phyloP scores from a whole-genome alignment of 768 basidiomycete genomes.

The Pisolithus microcarpus region DNA sequence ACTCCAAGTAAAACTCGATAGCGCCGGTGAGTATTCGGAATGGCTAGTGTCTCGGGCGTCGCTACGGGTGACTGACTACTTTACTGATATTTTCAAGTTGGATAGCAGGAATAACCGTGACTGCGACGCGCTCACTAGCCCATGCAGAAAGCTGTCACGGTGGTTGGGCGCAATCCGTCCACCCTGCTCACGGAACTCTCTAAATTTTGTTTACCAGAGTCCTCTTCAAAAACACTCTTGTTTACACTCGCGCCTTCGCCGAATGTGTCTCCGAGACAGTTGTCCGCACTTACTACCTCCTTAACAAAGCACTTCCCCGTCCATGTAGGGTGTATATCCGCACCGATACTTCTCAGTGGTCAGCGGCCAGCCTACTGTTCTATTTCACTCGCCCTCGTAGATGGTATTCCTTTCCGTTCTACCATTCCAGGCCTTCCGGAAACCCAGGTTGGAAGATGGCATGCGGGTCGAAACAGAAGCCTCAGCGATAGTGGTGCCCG shows the following conservation, averaged over 20 bases:
- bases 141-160: not conserved
- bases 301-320: constrained; percentile 35
- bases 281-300: constrained; percentile 34
- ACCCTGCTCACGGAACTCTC: not conserved
- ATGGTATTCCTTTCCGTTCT: constrained; percentile 52
- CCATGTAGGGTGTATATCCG: constrained; percentile 59
- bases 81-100: no score
- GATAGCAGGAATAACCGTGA: no score
- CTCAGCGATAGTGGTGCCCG: not conserved
- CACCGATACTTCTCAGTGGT: constrained; percentile 32
- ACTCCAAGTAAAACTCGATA: no score
- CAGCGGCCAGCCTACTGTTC: constrained; percentile 42
- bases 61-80: no score
- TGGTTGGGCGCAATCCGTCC: not conserved
- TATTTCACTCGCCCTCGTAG: constrained; percentile 43
- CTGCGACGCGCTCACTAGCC: no score
- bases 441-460: constrained; percentile 67
- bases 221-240: constrained; percentile 8
- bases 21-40: no score
- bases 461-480: constrained; percentile 39
- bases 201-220: not conserved
- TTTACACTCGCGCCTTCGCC: constrained; percentile 23
- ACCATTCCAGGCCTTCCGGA: constrained; percentile 51
- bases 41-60: no score
- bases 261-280: constrained; percentile 12